Conservation (phyloP, 495 filamentous ascomycete species). For the Annulohypoxylon maeteangense region DNA sequence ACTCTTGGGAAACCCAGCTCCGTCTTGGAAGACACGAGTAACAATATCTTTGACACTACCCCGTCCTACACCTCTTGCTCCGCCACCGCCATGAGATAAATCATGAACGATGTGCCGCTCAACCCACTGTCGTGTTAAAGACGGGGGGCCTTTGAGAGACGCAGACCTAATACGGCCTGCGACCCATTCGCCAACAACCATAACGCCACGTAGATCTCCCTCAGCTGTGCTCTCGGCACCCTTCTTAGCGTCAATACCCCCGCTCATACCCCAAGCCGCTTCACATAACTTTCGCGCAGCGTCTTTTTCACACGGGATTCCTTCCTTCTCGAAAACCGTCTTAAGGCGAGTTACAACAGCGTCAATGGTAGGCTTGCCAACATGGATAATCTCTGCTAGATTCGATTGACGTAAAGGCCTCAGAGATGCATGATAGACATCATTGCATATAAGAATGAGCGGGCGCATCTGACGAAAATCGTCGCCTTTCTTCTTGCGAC, state of each 20-base stretch:
- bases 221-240: constrained; percentile 74
- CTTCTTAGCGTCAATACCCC: constrained; percentile 63
- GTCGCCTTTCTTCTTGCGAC: constrained; percentile 75
- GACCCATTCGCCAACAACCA: constrained; percentile 96
- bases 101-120: constrained; percentile 79
- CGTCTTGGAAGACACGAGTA: constrained; percentile 85
- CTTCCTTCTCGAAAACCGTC: constrained; percentile 84
- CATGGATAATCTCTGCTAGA: constrained; percentile 89
- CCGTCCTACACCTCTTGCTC: constrained; percentile 78
- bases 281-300: constrained; percentile 91
- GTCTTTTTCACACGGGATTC: constrained; percentile 84
- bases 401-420: constrained; percentile 82
- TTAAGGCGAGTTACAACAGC: constrained; percentile 86
- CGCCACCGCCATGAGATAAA: constrained; percentile 77
- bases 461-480: constrained; percentile 87
- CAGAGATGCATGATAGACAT: constrained; percentile 93
- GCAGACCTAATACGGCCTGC: constrained; percentile 78
- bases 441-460: constrained; percentile 94
- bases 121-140: constrained; percentile 83
- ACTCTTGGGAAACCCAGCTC: constrained; percentile 80
- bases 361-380: constrained; percentile 86
- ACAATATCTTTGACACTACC: constrained; percentile 86
- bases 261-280: constrained; percentile 86
- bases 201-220: constrained; percentile 89
- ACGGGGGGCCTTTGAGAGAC: constrained; percentile 42